A percentile compares a stretch with the other conserved stretches of the same genome.
phyloP scores from a whole-genome alignment of 352 stramenopile genomes.

The Phytophthora quininea region DNA sequence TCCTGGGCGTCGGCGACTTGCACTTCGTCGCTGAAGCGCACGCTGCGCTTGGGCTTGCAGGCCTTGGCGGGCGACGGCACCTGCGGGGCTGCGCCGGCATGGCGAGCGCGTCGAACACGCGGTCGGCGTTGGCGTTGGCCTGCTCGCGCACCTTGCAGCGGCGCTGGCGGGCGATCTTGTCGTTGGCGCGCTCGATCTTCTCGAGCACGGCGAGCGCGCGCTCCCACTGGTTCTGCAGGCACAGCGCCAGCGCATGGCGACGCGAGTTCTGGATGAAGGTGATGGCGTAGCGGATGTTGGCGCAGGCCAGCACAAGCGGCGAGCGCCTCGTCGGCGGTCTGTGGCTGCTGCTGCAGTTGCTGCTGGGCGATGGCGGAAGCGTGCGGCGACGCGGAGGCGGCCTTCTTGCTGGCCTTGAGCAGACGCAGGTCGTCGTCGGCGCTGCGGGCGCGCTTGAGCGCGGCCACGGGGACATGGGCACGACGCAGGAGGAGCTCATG shows the following conservation, averaged over 20 bases:
- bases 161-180: constrained; percentile 76
- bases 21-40: constrained; percentile 72
- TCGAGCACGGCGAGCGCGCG: constrained; percentile 74
- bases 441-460: constrained; percentile 66
- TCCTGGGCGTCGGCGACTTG: constrained; percentile 43
- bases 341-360: constrained; percentile 30
- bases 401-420: constrained; percentile 70
- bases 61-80: constrained; percentile 27
- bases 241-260: constrained; percentile 68
- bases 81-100: constrained; percentile 33
- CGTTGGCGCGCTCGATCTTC: constrained; percentile 83
- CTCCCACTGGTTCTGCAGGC: constrained; percentile 79
- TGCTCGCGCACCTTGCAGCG: constrained; percentile 65
- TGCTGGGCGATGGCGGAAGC: constrained; percentile 34
- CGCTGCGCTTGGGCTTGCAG: constrained; percentile 36
- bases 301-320: constrained; percentile 56
- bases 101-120: constrained; percentile 27
- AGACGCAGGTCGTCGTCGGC: constrained; percentile 58
- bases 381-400: constrained; percentile 53
- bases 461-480: constrained; percentile 47
- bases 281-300: constrained; percentile 72
- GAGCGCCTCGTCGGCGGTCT: constrained; percentile 22
- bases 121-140: constrained; percentile 50
- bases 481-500: constrained; percentile 71
- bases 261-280: constrained; percentile 80